phyloP scores from a whole-genome alignment of 331 rosid species.

The Malus hybrid region DNA sequence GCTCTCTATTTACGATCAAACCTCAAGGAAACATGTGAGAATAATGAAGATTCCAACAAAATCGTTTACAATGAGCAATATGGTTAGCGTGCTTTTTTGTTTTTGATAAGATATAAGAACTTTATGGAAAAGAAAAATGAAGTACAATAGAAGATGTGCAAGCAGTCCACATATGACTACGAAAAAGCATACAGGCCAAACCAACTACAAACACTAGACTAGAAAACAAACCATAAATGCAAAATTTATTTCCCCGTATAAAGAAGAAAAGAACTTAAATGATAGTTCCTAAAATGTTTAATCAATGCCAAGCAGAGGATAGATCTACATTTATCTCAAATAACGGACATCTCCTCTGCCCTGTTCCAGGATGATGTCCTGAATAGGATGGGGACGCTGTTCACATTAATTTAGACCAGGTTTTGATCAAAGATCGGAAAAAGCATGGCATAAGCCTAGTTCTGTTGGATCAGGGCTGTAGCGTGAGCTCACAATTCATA shows the following conservation, averaged over 20 bases:
- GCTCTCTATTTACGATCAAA: conserved; percentile 83
- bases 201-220: not conserved
- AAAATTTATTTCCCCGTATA: not conserved
- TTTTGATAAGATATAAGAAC: not conserved
- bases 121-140: not conserved
- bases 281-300: not conserved
- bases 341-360: not conserved
- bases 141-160: not conserved
- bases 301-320: not conserved
- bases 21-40: conserved; percentile 39
- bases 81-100: conserved; percentile 39
- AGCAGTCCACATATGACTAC: not conserved
- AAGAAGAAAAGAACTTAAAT: not conserved
- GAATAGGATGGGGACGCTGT: not conserved
- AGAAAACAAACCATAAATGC: not conserved
- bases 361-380: not conserved
- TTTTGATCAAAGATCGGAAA: not conserved
- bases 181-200: not conserved
- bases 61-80: conserved; percentile 24
- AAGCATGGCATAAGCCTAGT: not conserved
- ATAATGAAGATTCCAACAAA: conserved; percentile 33
- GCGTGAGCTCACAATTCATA: not conserved
- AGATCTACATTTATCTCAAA: not conserved
- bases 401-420: not conserved
- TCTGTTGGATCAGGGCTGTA: not conserved